Base-by-base conservation (phyloP, 768 basidiomycete species). In the Suillus bovinus region DNA sequence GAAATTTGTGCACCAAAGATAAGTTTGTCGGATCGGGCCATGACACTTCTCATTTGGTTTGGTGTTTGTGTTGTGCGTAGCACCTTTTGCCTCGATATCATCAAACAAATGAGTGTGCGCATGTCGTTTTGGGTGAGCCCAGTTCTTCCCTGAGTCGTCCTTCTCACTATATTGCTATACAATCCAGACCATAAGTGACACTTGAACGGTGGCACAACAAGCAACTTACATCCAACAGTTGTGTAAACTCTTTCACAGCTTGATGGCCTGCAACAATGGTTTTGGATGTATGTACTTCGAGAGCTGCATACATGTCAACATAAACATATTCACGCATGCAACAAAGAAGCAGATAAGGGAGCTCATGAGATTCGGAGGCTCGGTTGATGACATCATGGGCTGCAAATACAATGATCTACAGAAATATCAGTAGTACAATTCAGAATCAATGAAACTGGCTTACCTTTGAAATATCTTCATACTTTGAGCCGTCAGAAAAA, bases 401-500 rank as follows among this genome's bases (percentile, higher is more conserved):
- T 2, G 69, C 71, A 66, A 72, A 75, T 4, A 79, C 27, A 2
- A 77, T 64, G 36, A 73, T 61, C 76, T 75, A 59, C 29, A 8
- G 61, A 54, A 38, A 50, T 33, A 20, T 41, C 39, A 41, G 39
- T 29, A 34, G 39, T 29, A 34, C 59, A 56, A 31, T 22, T 22
- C 34, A 53, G 38, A 27, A 17, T 57, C 16, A 49, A n/a, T 8
- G 33, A 16, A 38, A 58, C n/a, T 33, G 16, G 22, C 38, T 44
- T 64, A 78, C 78, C 70, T 76, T 78, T 5, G 69, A 67, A 14
- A 79, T 69, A 62, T 79, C 77, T 58, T 76, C 76, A 54, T 70
- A 71, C 62, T 80, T 79, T 13, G 63, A 60, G 5, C 71, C 75
- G 66, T 80, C 77, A 27, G 70, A 66, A 66, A 77, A 78, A 20